phyloP scores from a whole-genome alignment of 2,329 filamentous ascomycete genomes.

The Ceratocystiopsis minuta region DNA sequence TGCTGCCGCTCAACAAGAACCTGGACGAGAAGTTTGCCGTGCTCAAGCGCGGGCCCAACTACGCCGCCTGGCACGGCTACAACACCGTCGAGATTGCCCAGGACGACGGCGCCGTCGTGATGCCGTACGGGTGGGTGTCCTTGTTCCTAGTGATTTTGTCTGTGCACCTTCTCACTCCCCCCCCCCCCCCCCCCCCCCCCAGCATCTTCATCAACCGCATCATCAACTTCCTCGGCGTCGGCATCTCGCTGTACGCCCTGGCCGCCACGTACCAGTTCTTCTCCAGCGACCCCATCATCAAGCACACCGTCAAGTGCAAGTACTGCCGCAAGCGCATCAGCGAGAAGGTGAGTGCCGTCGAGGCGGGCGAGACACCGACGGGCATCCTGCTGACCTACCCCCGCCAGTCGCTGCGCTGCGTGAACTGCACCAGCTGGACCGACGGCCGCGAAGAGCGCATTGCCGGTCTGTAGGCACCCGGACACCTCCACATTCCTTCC shows the following conservation, averaged over 20 bases:
- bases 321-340: conserved; percentile 48
- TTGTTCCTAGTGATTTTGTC: conserved; percentile 1
- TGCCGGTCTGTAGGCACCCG: conserved; percentile 2
- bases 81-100: conserved; percentile 53
- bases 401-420: conserved; percentile 23
- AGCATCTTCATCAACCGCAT: conserved; percentile 40
- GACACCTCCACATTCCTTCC: not conserved
- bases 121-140: conserved; percentile 45
- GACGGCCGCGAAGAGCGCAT: conserved; percentile 28
- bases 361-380: no score
- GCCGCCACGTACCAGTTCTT: conserved; percentile 43
- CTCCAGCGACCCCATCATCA: conserved; percentile 50
- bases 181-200: not conserved
- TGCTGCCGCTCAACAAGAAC: conserved; percentile 52
- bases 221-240: conserved; percentile 48
- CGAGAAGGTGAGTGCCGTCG: conserved; percentile 31
- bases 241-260: conserved; percentile 45
- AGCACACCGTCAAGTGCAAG: conserved; percentile 48
- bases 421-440: conserved; percentile 33
- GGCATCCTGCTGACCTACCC: not conserved
- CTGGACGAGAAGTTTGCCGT: conserved; percentile 60
- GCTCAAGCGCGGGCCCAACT: conserved; percentile 37
- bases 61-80: conserved; percentile 35
- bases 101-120: conserved; percentile 51
- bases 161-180: not conserved